Conservation (phyloP, 2,329 filamentous ascomycete species). For the Fonsecaea monophora region DNA sequence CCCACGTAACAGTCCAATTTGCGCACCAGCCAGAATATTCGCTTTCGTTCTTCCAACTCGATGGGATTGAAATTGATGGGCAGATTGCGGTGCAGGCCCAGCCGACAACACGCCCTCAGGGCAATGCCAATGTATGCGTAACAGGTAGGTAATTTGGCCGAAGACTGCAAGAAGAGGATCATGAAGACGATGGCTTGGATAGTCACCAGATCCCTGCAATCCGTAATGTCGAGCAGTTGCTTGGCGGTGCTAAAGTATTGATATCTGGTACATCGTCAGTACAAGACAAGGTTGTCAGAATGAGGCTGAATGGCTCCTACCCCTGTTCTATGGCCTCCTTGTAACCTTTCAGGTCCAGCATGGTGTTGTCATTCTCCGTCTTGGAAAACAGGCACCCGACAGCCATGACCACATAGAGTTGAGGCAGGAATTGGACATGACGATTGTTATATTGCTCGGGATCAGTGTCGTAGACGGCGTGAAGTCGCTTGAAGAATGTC, state of each 20-base stretch:
- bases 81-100: constrained; percentile 78
- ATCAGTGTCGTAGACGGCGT: constrained; percentile 76
- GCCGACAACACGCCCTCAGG: constrained; percentile 74
- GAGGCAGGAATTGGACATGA: constrained; percentile 72
- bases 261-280: constrained; percentile 57
- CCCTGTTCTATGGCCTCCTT: constrained; percentile 62
- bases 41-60: constrained; percentile 74
- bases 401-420: constrained; percentile 73
- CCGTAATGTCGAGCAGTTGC: constrained; percentile 65
- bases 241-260: constrained; percentile 76
- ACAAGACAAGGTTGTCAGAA: constrained; percentile 25
- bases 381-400: constrained; percentile 75
- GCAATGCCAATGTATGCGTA: constrained; percentile 83
- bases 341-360: constrained; percentile 56
- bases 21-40: constrained; percentile 62
- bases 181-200: constrained; percentile 79
- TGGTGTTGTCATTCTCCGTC: constrained; percentile 58
- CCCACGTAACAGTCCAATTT: constrained; percentile 61
- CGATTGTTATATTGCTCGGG: constrained; percentile 67
- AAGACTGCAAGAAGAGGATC: constrained; percentile 80
- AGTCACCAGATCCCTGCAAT: constrained; percentile 74
- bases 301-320: constrained; percentile 45
- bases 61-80: constrained; percentile 72
- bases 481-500: constrained; percentile 77
- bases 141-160: constrained; percentile 78